Base-by-base conservation (phyloP, 208 protist genomes). In the Trypanosoma lewisi region DNA sequence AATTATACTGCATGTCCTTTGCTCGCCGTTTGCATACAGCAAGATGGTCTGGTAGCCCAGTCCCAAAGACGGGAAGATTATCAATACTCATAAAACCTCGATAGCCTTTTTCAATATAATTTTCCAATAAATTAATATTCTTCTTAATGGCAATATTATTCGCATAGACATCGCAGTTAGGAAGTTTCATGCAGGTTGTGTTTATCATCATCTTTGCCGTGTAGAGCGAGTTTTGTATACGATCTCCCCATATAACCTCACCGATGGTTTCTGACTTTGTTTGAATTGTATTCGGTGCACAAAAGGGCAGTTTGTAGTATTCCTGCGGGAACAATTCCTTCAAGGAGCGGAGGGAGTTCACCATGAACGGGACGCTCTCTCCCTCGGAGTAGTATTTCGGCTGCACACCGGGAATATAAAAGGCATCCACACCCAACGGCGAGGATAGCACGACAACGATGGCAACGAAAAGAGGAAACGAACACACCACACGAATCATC, bases 61-160 rank as follows among this genome's bases (percentile, higher is more conserved):
- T 23, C 2, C 54, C 55, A 57, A 89, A 87, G 16, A 77, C 76
- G 8, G 83, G 84, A 31, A 95, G 73, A 63, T 95, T 90, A 71
- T 95, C 89, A 28, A 95, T 79, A 60, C 63, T 91, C 79, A 95
- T 87, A 52, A 83, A 81, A 17, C 80, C 89, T n/a, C 89, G 85
- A 58, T 93, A 95, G 19, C 77, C 80, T 21, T 69, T 56, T 52
- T 93, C 66, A 68, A 95, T 90, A 54, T 80, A 77, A 33, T 66
- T 73, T 30, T 73, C 61, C 19, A 94, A 33, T n/a, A 57, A 14
- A 16, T 67, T 39, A 36, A 65, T 64, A 21, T 85, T 51, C 0
- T 37, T 51, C 31, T 27, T 57, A 17, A 83, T 61, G 4, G 65
- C 30, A 21, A 77, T 62, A 9, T 59, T 84, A 45, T 83, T 87